A percentile compares a stretch with the other conserved stretches of the same genome.
These are phyloP conservation scores for Hygrocybe coccinea DNA, from an alignment of 768 basidiomycete genomes.

Conservation along the genomic window DNA sequence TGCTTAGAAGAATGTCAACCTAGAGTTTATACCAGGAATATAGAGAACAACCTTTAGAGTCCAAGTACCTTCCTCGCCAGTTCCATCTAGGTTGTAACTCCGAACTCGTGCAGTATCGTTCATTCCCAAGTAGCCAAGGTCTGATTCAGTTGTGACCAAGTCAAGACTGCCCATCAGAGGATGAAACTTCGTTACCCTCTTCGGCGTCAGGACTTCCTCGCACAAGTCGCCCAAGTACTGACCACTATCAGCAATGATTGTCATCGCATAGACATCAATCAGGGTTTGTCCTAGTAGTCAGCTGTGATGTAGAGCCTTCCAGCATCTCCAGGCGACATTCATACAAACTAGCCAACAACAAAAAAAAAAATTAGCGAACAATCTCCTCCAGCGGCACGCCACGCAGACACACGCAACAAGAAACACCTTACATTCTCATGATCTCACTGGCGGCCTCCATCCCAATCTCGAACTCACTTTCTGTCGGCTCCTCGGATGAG, in stretches of 20 bases:
- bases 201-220: too few species aligned
- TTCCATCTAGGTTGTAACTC: conserved; percentile 26
- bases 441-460: conserved; percentile 60
- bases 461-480: conserved; percentile 62
- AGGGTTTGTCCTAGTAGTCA: conserved; percentile 13
- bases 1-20: too few species aligned
- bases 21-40: too few species aligned
- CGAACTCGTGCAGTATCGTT: too few species aligned
- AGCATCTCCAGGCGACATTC: conserved; percentile 65
- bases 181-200: not conserved
- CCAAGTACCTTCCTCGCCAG: conserved; percentile 11
- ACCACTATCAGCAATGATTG: not conserved
- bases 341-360: conserved; percentile 46
- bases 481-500: conserved; percentile 53
- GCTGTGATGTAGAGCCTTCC: conserved; percentile 40
- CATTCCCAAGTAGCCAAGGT: not conserved
- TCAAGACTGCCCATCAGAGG: not conserved
- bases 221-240: too few species aligned
- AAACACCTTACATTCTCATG: conserved; percentile 44
- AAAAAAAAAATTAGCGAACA: not conserved
- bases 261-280: not conserved
- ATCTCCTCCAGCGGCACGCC: too few species aligned
- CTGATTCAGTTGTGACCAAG: not conserved
- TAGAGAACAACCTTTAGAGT: too few species aligned
- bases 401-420: not conserved